Evolutionary conservation across 2,329 filamentous ascomycete species (phyloP).

Genomic region (Fusarium anthophilum): DNA sequence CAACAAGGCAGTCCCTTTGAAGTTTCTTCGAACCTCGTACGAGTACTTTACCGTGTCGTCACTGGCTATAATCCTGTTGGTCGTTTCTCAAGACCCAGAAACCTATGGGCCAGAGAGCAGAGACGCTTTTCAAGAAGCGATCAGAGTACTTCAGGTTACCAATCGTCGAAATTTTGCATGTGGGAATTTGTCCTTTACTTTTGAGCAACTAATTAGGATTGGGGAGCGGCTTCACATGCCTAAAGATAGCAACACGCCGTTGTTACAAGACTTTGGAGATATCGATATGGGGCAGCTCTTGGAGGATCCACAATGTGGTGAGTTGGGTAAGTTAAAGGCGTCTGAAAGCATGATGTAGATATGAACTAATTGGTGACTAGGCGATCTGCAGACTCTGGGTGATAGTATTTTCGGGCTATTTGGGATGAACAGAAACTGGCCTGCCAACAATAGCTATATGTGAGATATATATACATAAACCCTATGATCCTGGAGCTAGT

Average conservation of each 20-base stretch:
- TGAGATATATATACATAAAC: accelerated
- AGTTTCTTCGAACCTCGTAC: not conserved
- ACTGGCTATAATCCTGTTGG: not conserved
- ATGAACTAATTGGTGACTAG: not conserved
- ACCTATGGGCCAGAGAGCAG: not conserved
- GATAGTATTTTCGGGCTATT: not conserved
- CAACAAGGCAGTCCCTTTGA: not conserved
- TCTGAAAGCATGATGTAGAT: no score
- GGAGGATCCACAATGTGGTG: not conserved
- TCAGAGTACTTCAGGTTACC: not conserved
- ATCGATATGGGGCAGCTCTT: not conserved
- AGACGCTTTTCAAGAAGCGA: not conserved
- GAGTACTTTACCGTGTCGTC: not conserved
- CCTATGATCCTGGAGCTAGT: accelerated
- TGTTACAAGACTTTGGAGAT: not conserved
- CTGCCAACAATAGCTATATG: not conserved
- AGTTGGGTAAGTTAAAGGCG: accelerated
- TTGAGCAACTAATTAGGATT: not conserved
- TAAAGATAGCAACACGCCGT: accelerated
- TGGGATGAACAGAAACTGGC: not conserved
- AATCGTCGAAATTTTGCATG: not conserved
- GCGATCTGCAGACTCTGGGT: not conserved
- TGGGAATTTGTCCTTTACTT: not conserved
- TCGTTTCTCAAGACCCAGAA: not conserved
- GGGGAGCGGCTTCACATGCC: not conserved